Conservation (phyloP, 805 yeast species). For the Kuraishia piskuri region DNA sequence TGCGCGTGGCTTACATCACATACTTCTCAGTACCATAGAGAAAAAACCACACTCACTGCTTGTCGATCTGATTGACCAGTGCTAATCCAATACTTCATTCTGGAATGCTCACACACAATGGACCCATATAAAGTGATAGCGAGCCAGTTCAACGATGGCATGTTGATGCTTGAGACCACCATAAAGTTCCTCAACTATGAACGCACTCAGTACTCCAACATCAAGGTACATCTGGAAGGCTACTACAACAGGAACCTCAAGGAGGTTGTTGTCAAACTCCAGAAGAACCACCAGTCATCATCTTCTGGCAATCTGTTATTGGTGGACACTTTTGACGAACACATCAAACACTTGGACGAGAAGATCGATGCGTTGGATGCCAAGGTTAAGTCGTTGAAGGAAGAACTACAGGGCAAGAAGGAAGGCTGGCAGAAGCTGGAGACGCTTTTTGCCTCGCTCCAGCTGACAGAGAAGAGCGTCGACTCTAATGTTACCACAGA, state of each 20-base stretch:
- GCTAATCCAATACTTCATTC: neutral
- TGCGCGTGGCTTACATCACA: too few relatives aligned
- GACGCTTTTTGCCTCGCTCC: conserved; percentile 16
- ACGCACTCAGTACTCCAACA: neutral
- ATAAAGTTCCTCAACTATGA: neutral
- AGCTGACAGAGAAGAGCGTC: conserved; percentile 12
- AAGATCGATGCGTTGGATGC: conserved; percentile 5
- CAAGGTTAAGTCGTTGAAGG: conserved; percentile 19
- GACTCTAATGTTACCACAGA: too few relatives aligned
- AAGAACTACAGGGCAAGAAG: conserved; percentile 29
- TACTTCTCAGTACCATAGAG: too few relatives aligned
- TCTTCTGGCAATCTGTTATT: neutral
- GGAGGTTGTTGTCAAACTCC: neutral
- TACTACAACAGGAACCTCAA: neutral
- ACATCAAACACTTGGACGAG: neutral
- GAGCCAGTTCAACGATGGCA: neutral
- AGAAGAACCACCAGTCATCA: neutral
- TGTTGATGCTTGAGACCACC: neutral
- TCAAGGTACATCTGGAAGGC: neutral
- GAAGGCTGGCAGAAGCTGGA: conserved; percentile 17
- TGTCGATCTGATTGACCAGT: neutral
- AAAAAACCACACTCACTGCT: too few relatives aligned
- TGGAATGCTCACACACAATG: neutral
- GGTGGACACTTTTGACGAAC: neutral
- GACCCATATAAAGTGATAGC: neutral